These are phyloP conservation scores for Begonia peltatifolia DNA, from an alignment of 306 rosid genomes.

Conservation along the genomic window DNA sequence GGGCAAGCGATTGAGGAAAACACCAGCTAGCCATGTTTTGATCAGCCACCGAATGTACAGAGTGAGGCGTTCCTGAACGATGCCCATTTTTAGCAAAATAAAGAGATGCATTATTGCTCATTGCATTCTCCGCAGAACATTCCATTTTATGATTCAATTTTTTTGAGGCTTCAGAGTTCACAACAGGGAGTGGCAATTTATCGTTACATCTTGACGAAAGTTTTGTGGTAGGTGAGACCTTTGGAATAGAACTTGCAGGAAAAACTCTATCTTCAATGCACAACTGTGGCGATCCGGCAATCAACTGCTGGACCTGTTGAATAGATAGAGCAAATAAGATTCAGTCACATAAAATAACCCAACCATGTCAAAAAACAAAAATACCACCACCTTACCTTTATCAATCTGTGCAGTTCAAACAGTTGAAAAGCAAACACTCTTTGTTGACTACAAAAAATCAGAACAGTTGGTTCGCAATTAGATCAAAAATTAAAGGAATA, in stretches of 20 bases:
- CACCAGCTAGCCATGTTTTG: conserved; percentile 44
- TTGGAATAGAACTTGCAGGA: conserved; percentile 35
- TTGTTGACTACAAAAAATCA: conserved; percentile 15
- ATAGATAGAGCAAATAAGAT: conserved; percentile 12
- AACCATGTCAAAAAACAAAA: background rate
- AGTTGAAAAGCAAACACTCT: conserved; percentile 31
- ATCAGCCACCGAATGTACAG: too few relatives aligned
- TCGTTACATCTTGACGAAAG: conserved; percentile 26
- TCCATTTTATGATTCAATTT: conserved; percentile 44
- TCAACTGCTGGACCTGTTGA: conserved; percentile 65
- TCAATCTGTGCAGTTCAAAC: conserved; percentile 32
- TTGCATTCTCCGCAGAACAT: conserved; percentile 66
- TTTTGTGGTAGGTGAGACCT: conserved; percentile 35
- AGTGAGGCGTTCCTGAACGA: conserved; percentile 24
- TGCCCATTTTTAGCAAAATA: conserved; percentile 33
- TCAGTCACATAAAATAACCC: background rate
- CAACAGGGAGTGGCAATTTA: conserved; percentile 19
- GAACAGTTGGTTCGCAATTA: background rate
- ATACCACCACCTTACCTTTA: conserved; percentile 16
- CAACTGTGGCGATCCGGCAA: conserved; percentile 70
- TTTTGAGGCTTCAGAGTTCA: conserved; percentile 37
- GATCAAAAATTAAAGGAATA: background rate
- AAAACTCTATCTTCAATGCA: conserved; percentile 45
- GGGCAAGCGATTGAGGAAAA: conserved; percentile 49
- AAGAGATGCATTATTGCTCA: conserved; percentile 38